phyloP scores from a whole-genome alignment of 2,329 filamentous ascomycete species.

The Monosporascus sp. region DNA sequence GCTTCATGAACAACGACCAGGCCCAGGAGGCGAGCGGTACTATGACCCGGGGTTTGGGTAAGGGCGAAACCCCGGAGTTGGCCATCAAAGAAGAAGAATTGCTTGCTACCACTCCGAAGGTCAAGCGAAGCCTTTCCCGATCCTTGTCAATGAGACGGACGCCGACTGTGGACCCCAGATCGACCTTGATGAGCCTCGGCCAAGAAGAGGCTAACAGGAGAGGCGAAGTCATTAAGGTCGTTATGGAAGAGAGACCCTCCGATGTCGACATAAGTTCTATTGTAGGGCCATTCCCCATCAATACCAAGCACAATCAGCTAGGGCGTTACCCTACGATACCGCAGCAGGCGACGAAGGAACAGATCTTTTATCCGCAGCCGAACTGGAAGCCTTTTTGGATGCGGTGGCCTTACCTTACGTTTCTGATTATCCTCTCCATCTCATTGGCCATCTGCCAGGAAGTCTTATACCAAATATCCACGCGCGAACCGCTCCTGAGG shows the following conservation, averaged over 20 bases:
- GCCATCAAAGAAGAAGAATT: constrained; percentile 48
- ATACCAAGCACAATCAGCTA: constrained; percentile 21
- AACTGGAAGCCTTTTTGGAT: constrained; percentile 65
- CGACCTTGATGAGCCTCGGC: constrained; percentile 44
- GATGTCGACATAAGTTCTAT: constrained; percentile 49
- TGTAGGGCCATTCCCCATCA: constrained; percentile 34
- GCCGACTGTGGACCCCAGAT: constrained; percentile 18
- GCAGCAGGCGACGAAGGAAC: constrained; percentile 32
- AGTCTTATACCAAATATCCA: constrained; percentile 47
- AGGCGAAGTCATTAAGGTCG: constrained; percentile 56
- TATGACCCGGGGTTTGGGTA: constrained; percentile 54
- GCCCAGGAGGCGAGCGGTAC: constrained; percentile 49
- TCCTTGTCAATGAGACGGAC: constrained; percentile 35
- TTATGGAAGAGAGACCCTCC: constrained; percentile 39
- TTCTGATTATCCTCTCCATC: constrained; percentile 50
- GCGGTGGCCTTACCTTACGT: constrained; percentile 54
- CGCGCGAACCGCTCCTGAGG: constrained; percentile 37
- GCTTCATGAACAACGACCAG: constrained; percentile 39
- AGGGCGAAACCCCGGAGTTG: constrained; percentile 44
- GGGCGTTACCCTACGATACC: constrained; percentile 33
- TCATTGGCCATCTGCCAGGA: constrained; percentile 49
- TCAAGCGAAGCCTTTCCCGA: constrained; percentile 32
- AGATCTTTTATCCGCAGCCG: constrained; percentile 56
- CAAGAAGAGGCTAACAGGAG: constrained; percentile 55
- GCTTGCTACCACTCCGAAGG: constrained; percentile 30